These are phyloP conservation scores for Pseudonitzschia pungens DNA, from an alignment of 108 stramenopile species.

Conservation along the genomic window DNA sequence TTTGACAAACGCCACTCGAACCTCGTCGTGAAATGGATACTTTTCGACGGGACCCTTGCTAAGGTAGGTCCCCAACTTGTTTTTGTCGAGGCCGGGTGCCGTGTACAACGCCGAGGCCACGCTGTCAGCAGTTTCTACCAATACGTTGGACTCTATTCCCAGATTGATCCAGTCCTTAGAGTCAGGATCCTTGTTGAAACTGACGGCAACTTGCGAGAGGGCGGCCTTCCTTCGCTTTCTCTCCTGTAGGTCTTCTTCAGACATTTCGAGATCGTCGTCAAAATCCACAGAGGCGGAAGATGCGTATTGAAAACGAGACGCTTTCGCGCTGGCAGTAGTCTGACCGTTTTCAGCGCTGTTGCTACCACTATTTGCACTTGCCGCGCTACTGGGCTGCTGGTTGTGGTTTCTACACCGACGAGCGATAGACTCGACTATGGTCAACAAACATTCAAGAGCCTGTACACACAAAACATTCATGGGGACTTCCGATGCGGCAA, in stretches of 20 bases:
- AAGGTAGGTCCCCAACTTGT: constrained; percentile 87
- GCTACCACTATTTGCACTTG: not conserved
- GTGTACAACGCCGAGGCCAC: constrained; percentile 84
- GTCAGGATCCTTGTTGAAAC: constrained; percentile 73
- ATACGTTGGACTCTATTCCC: constrained; percentile 65
- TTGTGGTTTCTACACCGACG: constrained; percentile 40
- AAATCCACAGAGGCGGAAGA: not conserved
- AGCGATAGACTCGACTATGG: constrained; percentile 87
- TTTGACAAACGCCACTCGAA: constrained; percentile 58
- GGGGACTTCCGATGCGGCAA: constrained; percentile 34
- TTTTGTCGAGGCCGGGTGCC: constrained; percentile 88
- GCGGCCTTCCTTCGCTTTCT: constrained; percentile 81
- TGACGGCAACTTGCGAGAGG: constrained; percentile 59
- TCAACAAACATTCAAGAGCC: constrained; percentile 84
- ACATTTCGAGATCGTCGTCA: constrained; percentile 36
- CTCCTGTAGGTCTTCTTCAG: constrained; percentile 65
- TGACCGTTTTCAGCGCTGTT: not conserved
- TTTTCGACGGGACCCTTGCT: constrained; percentile 87
- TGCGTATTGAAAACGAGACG: constrained; percentile 8
- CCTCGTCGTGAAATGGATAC: constrained; percentile 88
- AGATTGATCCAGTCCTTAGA: constrained; percentile 78
- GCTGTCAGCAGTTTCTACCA: constrained; percentile 45
- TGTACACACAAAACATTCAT: constrained; percentile 81
- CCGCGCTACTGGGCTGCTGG: not conserved
- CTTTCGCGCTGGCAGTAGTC: not conserved